A percentile compares a stretch with the other conserved stretches of the same genome.
Evolutionary conservation across 352 stramenopile genomes (phyloP).

Genomic region (Thalassiosira exigua): DNA sequence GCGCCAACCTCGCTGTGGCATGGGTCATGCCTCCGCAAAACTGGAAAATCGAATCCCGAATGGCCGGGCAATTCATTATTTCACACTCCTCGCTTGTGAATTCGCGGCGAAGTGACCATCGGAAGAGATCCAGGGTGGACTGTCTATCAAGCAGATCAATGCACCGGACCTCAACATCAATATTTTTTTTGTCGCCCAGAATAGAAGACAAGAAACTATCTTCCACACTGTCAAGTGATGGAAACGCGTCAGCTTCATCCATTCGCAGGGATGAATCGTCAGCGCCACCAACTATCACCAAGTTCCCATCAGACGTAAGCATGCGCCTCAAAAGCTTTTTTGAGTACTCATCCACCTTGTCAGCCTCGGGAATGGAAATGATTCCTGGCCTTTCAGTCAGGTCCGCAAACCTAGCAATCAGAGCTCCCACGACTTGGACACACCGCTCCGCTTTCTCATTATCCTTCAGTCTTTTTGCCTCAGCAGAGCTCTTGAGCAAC

Average conservation of each 20-base stretch:
- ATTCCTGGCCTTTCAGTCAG: conserved; percentile 22
- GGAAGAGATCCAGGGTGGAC: conserved; percentile 37
- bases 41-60: conserved; percentile 33
- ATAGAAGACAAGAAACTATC: conserved; percentile 14
- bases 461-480: conserved; percentile 36
- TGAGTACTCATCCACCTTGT: conserved; percentile 35
- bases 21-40: conserved; percentile 30
- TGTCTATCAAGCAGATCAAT: conserved; percentile 27
- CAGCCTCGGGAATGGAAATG: conserved; percentile 33
- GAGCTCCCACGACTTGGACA: conserved; percentile 27
- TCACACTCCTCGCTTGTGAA: conserved; percentile 15
- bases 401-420: conserved; percentile 31
- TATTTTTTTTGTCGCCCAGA: not conserved
- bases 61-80: conserved; percentile 16
- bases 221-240: not conserved
- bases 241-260: conserved; percentile 13
- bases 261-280: not conserved
- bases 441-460: conserved; percentile 38
- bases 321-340: conserved; percentile 39
- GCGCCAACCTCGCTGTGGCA: conserved; percentile 28
- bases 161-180: conserved; percentile 9
- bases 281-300: conserved; percentile 33
- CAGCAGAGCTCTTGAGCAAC: conserved; percentile 23
- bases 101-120: conserved; percentile 30
- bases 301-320: conserved; percentile 11